Evolutionary conservation across 495 filamentous ascomycete species (phyloP).

Genomic region (Mytilinidion resinicola): DNA sequence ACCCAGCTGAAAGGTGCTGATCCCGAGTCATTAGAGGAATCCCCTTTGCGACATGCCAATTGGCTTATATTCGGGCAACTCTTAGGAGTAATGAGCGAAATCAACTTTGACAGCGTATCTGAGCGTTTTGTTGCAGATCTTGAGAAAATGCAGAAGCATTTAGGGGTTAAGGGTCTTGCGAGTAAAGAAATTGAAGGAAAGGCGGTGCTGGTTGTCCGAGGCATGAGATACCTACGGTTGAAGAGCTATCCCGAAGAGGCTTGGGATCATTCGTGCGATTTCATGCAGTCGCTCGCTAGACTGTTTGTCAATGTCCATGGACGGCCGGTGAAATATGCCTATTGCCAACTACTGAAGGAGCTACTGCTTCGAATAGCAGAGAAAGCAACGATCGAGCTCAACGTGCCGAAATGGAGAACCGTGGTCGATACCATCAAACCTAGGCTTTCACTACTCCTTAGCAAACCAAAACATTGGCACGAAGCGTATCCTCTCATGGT

Average conservation of each 20-base stretch:
- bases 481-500: slow-evolving; percentile 80
- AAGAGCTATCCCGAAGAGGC: slow-evolving; percentile 60
- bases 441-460: slow-evolving; percentile 71
- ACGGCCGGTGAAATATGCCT: slow-evolving; percentile 81
- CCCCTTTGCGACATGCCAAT: slow-evolving; percentile 79
- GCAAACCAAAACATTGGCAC: slow-evolving; percentile 85
- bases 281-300: slow-evolving; percentile 70
- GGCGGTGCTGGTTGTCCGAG: slow-evolving; percentile 75
- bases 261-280: slow-evolving; percentile 84
- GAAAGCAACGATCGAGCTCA: slow-evolving; percentile 63
- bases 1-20: slow-evolving; percentile 84
- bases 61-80: slow-evolving; percentile 91
- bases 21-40: slow-evolving; percentile 68
- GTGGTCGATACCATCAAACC: slow-evolving; percentile 70
- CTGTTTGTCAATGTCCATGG: slow-evolving; percentile 81
- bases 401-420: slow-evolving; percentile 75
- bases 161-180: slow-evolving; percentile 53
- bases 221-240: slow-evolving; percentile 83
- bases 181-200: slow-evolving; percentile 63
- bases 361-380: slow-evolving; percentile 84
- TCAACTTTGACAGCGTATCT: slow-evolving; percentile 78
- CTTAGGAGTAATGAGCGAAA: slow-evolving; percentile 88
- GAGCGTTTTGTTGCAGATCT: slow-evolving; percentile 76
- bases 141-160: slow-evolving; percentile 64
- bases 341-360: slow-evolving; percentile 83